Percentiles rank a stretch among this genome's conserved stretches.
Evolutionary conservation across 2,329 filamentous ascomycete genomes (phyloP).

Genomic region (Apiospora koreana): DNA sequence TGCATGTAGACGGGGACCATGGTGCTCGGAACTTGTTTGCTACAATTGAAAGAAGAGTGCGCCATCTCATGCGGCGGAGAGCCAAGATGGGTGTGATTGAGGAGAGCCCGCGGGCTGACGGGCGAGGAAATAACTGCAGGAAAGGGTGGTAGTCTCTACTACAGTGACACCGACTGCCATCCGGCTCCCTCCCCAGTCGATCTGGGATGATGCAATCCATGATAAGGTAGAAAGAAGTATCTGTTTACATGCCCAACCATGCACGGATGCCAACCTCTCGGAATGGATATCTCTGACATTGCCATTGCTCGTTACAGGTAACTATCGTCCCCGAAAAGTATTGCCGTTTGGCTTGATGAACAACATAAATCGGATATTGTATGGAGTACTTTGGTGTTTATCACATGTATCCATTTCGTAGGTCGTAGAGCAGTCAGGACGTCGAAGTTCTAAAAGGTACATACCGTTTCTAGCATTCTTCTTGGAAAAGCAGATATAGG

Average conservation of each 20-base stretch:
- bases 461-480: no score
- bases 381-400: no score
- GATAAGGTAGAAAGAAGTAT: background rate
- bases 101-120: background rate
- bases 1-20: background rate
- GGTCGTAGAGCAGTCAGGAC: background rate
- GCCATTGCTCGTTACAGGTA: no score
- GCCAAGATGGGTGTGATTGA: background rate
- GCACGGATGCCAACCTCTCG: background rate
- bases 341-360: no score
- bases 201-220: background rate
- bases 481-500: background rate
- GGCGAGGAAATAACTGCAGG: background rate
- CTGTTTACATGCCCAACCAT: background rate
- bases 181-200: background rate
- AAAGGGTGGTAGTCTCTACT: background rate
- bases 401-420: background rate
- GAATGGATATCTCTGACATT: background rate
- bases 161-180: background rate
- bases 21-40: background rate
- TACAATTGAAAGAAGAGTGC: background rate
- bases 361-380: no score
- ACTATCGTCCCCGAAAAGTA: no score
- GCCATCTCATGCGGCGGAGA: background rate
- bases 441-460: background rate